Base-by-base conservation (phyloP, 2,329 filamentous ascomycete species). In the Neopestalotiopsis sp. region DNA sequence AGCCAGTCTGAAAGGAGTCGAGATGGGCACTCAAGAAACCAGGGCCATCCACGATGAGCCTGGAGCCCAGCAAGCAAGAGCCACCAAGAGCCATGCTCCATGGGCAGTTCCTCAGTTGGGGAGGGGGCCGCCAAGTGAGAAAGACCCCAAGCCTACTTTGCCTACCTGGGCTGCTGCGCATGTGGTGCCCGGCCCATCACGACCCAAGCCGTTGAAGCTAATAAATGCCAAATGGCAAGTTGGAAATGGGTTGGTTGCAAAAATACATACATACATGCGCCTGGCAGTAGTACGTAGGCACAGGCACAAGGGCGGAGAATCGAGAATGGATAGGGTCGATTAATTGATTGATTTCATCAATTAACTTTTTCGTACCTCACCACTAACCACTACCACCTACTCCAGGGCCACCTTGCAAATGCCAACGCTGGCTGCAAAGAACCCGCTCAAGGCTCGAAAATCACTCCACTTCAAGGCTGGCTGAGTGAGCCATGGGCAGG, bases 161-260 rank as follows among this genome's bases (percentile, higher is more conserved):
- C 45, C 45, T 53, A 53, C 45, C 45, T 53, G 45, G 45, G 45
- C 45, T 53, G 34, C 34, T 28, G 45, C 45, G 17, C n/a, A 53
- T 17, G 45, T 53, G 45, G 45, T 53, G 59, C 30, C 59, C 30
- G 59, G 59, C 32, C 59, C 59, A 62, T 62, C 59, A n/a, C 59
- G 59, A 34, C 34, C 45, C 34, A 62, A 62, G 59, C 59, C 59
- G 59, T 62, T 62, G 59, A 62, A 40, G 32, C 59, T 62, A 62
- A 34, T 30, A 34, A 38, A 53, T 53, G 45, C 14, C 45, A 53
- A 53, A n/a, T 6, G 45, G 45, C 45, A 53, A 17, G n/a, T 53
- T 38, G 34, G 24, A 28, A 38, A 38, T 38, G 34, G 34, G 34
- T 38, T 38, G 34, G 34, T 10, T 38, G 34, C 34, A 38, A 38